Base-by-base conservation (phyloP, 163 green algal genomes). In the Chlamydomonas reinhardtii region DNA sequence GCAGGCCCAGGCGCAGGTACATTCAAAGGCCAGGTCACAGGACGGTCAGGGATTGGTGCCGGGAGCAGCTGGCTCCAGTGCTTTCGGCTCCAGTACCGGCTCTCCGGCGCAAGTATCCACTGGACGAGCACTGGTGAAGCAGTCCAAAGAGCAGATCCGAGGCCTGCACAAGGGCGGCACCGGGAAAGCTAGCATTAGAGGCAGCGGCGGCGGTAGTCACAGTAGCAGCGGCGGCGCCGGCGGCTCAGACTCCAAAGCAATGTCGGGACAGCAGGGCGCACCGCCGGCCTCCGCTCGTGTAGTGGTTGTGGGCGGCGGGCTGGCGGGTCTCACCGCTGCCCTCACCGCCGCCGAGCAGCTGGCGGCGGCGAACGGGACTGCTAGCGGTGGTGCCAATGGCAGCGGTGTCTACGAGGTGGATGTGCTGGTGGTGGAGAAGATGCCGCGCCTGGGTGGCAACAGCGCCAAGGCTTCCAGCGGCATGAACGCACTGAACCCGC, bases 351-450 rank as follows among this genome's bases (percentile, higher is more conserved):
- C 81, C 0, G 89, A 91, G 69, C 54, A 71, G 70, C 17, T 86
- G 20, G 65, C 71, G 11, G 24, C 32, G 11, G 64, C 54, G 0
- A 16, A 8, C 19, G 59, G 59, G 20, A 4, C 22, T 9, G 59
- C 32, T 62, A 5, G 54, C 74, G 9, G 59, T 32, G 15, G 34
- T 64, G 0, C 14, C 39, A 4, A 24, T n/a, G 32, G 35, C 62
- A 27, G 56, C 25, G 27, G 34, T 62, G 2, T 62, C 66, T 76
- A 61, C 48, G n/a, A 56, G 4, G 71, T 90, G 9, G 52, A 89
- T 6, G 89, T 97, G 25, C 61, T 95, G 34, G 34, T 97, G 64
- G 75, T 97, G 6, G 94, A 97, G 52, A 96, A 97, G 85, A 92
- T 94, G 76, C 56, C 59, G 12, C 81, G 85, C 31, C 43, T 92